Base-by-base conservation (phyloP, 352 stramenopile species). In the Globisporangium apiculatum region DNA sequence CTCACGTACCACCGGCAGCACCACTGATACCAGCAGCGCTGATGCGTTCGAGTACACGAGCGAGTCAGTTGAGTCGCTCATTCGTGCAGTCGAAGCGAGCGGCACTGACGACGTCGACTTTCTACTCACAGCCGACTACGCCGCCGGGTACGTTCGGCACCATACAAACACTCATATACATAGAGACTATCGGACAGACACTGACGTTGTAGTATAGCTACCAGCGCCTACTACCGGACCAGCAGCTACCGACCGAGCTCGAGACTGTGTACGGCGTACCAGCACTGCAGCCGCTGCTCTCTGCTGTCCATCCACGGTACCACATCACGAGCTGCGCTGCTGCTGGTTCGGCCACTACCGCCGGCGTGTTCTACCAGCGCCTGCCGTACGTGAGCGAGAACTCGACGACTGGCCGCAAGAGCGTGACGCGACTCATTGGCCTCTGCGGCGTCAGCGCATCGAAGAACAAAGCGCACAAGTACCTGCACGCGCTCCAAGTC, bases 391-490 rank as follows among this genome's bases (percentile, higher is more conserved):
- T 93, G 52, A 93, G 76, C 36, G 76, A 87, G 46, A 62, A 68
- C 8, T 47, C 49, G 0, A 67, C 57, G 12, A 77, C 68, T 4
- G 68, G 70, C 38, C 66, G 67, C 42, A 89, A 88, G 66, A 74
- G 77, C 43, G 48, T 93, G 50, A 90, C 79, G 17, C 79, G 83
- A 12, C 60, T 93, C 15, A 93, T 93, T 60, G 74, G 72, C 5
- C 70, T 93, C 18, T 83, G 75, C 38, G 73, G 75, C 36, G 69
- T 87, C 0, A 87, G 69, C 45, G 65, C 60, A 12, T 63, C 69
- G 43, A 87, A 88, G 59, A 75, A 93, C 64, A 89, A 89, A 67
- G 66, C 70, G 3, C 83, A 79, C 48, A 93, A 93, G 65, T 93
- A 89, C 58, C 68, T 93, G 10, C 83, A 93, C 50, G 83, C 83